Conservation (phyloP, 2,329 filamentous ascomycete species). For the Aspergillus sp. region DNA sequence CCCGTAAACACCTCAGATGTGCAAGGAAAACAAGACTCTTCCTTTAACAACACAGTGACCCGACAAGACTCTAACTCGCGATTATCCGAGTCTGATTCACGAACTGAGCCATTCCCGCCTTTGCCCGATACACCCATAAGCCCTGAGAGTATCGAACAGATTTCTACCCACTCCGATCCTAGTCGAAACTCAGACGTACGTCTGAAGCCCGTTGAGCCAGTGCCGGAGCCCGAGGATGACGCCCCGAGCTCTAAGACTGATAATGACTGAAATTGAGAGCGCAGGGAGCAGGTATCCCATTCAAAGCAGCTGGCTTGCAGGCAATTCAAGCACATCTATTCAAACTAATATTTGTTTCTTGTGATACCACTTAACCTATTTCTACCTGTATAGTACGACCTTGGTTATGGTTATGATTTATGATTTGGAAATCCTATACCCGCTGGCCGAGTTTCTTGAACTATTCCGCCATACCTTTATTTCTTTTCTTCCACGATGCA, state of each 20-base stretch:
- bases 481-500: neutral
- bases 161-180: conserved; percentile 4
- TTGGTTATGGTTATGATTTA: conserved; percentile 16
- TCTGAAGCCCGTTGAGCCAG: neutral
- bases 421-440: conserved; percentile 14
- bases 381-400: conserved; percentile 13
- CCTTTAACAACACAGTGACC: conserved; percentile 5
- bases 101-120: conserved; percentile 37
- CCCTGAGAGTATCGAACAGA: neutral
- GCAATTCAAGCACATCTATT: neutral
- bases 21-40: conserved; percentile 10
- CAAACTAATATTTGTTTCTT: neutral
- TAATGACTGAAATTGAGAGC: neutral
- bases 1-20: conserved; percentile 10
- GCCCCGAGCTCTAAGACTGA: neutral
- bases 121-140: conserved; percentile 23
- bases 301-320: conserved; percentile 9
- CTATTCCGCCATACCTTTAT: neutral
- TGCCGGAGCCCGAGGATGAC: neutral
- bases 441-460: neutral
- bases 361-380: conserved; percentile 1
- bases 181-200: neutral
- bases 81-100: conserved; percentile 19
- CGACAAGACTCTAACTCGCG: conserved; percentile 16
- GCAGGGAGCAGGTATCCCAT: neutral